These are phyloP conservation scores for Candolleomyces aberdarensis DNA, from an alignment of 768 basidiomycete species.

Conservation along the genomic window DNA sequence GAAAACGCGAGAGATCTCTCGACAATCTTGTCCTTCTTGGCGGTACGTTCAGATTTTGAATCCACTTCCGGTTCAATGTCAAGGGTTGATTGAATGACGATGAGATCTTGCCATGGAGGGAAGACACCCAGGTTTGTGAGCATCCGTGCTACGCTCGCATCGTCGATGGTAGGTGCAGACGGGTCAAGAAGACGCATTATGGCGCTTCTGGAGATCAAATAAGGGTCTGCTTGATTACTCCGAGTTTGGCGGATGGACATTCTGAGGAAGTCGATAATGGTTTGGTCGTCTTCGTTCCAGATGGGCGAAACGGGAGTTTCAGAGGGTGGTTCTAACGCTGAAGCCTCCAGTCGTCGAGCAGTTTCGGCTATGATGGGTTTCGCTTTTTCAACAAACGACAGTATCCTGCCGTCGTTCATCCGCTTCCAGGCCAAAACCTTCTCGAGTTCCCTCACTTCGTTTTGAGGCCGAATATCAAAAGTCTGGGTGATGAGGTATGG, in stretches of 20 bases:
- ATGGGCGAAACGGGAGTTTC: conserved; percentile 18
- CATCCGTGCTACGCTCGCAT: conserved; percentile 39
- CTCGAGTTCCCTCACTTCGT: conserved; percentile 50
- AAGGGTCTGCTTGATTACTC: conserved; percentile 61
- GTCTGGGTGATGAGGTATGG: conserved; percentile 45
- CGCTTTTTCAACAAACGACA: conserved; percentile 51
- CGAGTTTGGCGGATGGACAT: conserved; percentile 49
- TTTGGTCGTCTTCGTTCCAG: conserved; percentile 53
- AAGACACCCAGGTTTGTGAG: conserved; percentile 72
- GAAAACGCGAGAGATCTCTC: conserved; percentile 23
- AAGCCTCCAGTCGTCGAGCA: conserved; percentile 23
- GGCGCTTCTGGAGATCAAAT: conserved; percentile 42
- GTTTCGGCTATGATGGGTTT: conserved; percentile 35
- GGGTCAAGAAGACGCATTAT: conserved; percentile 58
- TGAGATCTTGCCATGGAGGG: conserved; percentile 74
- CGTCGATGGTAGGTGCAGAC: conserved; percentile 27
- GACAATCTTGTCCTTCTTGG: conserved; percentile 24
- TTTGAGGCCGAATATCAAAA: conserved; percentile 63
- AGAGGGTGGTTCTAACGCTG: conserved; percentile 28
- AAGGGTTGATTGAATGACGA: conserved; percentile 36
- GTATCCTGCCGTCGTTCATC: conserved; percentile 34
- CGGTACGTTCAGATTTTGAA: conserved; percentile 25
- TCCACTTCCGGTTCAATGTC: conserved; percentile 33
- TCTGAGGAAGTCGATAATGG: conserved; percentile 58
- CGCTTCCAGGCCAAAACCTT: conserved; percentile 48